These are phyloP conservation scores for Paramecium sexaurelia DNA, from an alignment of 73 alveolate genomes.

Conservation along the genomic window DNA sequence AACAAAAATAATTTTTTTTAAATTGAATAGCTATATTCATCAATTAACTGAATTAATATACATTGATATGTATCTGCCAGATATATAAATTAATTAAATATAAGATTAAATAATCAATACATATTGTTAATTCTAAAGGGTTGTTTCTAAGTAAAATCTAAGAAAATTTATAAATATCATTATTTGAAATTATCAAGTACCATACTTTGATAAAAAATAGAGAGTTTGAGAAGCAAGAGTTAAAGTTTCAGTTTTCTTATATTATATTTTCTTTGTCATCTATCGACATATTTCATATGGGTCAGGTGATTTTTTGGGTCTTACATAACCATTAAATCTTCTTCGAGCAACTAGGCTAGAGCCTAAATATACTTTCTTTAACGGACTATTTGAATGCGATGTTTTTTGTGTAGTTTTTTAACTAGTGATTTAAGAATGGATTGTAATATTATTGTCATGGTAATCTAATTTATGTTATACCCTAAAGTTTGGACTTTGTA, in stretches of 20 bases:
- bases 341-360: slow-evolving; percentile 29
- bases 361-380: slow-evolving; percentile 23
- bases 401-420: slow-evolving; percentile 5
- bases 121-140: neutral
- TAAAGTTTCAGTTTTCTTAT: neutral
- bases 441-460: slow-evolving; percentile 9
- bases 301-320: slow-evolving; percentile 3
- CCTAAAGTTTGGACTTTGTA: slow-evolving; percentile 12
- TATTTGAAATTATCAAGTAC: neutral
- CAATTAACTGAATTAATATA: neutral
- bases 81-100: neutral
- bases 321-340: slow-evolving; percentile 43
- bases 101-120: neutral
- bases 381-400: neutral
- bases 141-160: neutral
- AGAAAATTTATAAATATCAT: neutral
- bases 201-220: neutral
- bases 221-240: neutral
- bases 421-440: slow-evolving; percentile 23
- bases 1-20: neutral
- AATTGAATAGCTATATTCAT: neutral
- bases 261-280: slow-evolving; percentile 11
- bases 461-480: slow-evolving; percentile 12
- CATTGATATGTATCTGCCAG: neutral
- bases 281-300: slow-evolving; percentile 1